phyloP scores from a whole-genome alignment of 345 rosid species.

The Eucalyptus fibrosa region DNA sequence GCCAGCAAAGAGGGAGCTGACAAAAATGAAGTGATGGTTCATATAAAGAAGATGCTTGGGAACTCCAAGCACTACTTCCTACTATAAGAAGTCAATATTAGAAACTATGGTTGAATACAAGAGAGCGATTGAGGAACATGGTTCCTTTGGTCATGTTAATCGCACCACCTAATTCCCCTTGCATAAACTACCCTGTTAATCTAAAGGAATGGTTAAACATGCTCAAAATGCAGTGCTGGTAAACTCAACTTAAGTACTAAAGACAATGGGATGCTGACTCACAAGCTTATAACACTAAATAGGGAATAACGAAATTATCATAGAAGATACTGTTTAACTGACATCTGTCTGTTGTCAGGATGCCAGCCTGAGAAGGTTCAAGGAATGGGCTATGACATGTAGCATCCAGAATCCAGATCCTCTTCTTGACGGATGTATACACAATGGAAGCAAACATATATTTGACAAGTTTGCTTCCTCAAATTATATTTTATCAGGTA shows the following conservation, averaged over 20 bases:
- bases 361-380: not conserved
- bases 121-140: not conserved
- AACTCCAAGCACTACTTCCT: not conserved
- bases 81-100: not conserved
- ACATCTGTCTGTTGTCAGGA: not conserved
- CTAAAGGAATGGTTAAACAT: not conserved
- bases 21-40: not conserved
- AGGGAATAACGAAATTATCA: not conserved
- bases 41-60: not conserved
- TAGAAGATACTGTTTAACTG: not conserved
- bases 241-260: not conserved
- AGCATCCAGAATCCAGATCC: not conserved
- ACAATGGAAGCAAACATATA: not conserved
- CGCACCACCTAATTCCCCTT: not conserved
- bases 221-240: not conserved
- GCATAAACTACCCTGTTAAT: not conserved
- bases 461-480: not conserved
- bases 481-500: not conserved
- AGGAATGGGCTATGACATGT: not conserved
- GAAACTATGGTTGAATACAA: not conserved
- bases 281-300: not conserved
- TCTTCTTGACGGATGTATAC: not conserved
- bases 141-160: not conserved
- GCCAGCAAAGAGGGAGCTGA: not conserved
- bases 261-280: not conserved